Conservation (phyloP, 2,329 filamentous ascomycete species). For the Fusarium chaquense region DNA sequence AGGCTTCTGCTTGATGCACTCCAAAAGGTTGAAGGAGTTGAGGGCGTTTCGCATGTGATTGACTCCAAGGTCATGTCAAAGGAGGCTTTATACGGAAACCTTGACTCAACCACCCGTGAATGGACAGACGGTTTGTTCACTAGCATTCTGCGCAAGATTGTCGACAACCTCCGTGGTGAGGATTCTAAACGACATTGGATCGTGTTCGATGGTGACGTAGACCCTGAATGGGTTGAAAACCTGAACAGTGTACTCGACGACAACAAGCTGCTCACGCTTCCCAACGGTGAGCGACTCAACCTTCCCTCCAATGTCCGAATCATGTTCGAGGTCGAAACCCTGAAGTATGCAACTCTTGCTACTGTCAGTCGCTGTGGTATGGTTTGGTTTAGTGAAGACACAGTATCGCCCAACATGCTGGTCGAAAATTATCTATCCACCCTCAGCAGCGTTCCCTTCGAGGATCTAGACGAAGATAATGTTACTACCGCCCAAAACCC, state of each 20-base stretch:
- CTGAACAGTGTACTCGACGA: constrained; percentile 99
- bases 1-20: constrained; percentile 90
- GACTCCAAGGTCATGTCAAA: constrained; percentile 99
- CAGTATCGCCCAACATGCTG: constrained; percentile 92
- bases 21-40: constrained; percentile 88
- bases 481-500: constrained; percentile 80
- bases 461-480: constrained; percentile 94
- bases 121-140: constrained; percentile 99
- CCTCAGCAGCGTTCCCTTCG: constrained; percentile 85
- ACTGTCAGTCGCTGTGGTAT: constrained; percentile 99
- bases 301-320: constrained; percentile 95
- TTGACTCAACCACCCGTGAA: constrained; percentile 96
- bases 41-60: constrained; percentile 97
- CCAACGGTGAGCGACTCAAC: constrained; percentile 97
- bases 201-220: constrained; percentile 98
- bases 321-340: constrained; percentile 99
- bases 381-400: constrained; percentile 99
- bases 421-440: constrained; percentile 89
- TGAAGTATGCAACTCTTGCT: constrained; percentile 96
- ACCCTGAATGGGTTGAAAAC: constrained; percentile 99
- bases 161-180: constrained; percentile 97
- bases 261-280: constrained; percentile 96
- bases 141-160: constrained; percentile 96
- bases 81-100: constrained; percentile 92
- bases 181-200: constrained; percentile 99